phyloP scores from a whole-genome alignment of 768 basidiomycete genomes.

The Suillus decipiens region DNA sequence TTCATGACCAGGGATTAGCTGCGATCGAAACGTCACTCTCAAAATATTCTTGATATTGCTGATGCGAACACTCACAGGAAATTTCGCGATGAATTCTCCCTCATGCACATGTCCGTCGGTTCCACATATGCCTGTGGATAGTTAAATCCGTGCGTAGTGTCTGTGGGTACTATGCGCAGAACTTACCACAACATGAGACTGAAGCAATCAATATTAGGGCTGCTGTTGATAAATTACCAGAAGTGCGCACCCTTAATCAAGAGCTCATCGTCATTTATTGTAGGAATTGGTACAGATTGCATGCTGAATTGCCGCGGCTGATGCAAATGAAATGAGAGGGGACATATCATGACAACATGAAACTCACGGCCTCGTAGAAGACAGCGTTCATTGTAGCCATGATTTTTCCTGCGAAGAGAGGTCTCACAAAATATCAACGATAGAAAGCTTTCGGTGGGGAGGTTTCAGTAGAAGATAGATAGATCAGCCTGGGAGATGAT shows the following conservation, averaged over 20 bases:
- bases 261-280: slow-evolving; percentile 55
- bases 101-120: slow-evolving; percentile 69
- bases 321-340: background rate
- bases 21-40: background rate
- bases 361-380: slow-evolving; percentile 44
- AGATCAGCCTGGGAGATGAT: slow-evolving; percentile 18
- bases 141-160: background rate
- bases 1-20: slow-evolving; percentile 1
- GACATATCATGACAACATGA: background rate
- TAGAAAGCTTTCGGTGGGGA: background rate
- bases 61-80: slow-evolving; percentile 38
- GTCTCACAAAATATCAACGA: background rate
- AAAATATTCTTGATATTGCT: slow-evolving; percentile 12
- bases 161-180: slow-evolving; percentile 3
- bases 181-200: slow-evolving; percentile 49
- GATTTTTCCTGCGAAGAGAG: background rate
- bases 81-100: slow-evolving; percentile 65
- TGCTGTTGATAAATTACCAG: slow-evolving; percentile 11
- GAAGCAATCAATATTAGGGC: background rate
- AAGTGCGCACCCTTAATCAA: slow-evolving; percentile 53
- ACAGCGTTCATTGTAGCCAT: slow-evolving; percentile 47
- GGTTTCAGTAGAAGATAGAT: background rate
- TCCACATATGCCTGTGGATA: slow-evolving; percentile 50
- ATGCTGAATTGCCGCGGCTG: slow-evolving; percentile 55
- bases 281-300: slow-evolving; percentile 50